phyloP scores from a whole-genome alignment of 495 filamentous ascomycete species.

The Pyronema omphalodes region DNA sequence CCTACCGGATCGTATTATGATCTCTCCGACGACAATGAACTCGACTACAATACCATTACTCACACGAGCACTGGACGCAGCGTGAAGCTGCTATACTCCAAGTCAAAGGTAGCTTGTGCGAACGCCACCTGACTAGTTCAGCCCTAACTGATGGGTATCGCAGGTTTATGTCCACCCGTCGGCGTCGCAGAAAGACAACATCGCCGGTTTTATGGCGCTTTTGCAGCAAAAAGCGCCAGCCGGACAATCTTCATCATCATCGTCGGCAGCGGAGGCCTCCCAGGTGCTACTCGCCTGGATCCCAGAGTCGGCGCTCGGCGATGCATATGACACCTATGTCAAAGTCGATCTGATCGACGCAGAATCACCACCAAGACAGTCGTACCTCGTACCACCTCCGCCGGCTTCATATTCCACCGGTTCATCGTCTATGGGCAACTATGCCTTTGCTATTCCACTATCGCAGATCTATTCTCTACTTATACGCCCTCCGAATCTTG shows the following conservation, averaged over 20 bases:
- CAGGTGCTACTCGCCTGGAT: conserved; percentile 81
- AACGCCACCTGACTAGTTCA: neutral
- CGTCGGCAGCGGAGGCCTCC: conserved; percentile 25
- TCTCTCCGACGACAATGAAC: conserved; percentile 89
- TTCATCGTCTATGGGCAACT: conserved; percentile 52
- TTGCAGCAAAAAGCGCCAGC: conserved; percentile 64
- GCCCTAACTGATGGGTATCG: conserved; percentile 3
- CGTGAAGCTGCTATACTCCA: conserved; percentile 89
- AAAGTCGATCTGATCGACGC: conserved; percentile 80
- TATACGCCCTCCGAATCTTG: conserved; percentile 77
- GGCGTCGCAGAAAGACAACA: conserved; percentile 84
- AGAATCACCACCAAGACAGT: conserved; percentile 62
- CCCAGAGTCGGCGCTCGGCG: conserved; percentile 74
- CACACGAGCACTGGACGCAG: conserved; percentile 61
- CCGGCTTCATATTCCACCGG: conserved; percentile 42
- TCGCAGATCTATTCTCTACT: conserved; percentile 78
- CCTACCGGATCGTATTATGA: conserved; percentile 89
- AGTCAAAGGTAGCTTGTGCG: conserved; percentile 56
- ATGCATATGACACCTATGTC: conserved; percentile 73
- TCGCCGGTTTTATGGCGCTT: conserved; percentile 85
- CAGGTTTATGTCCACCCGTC: conserved; percentile 96
- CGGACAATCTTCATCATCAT: conserved; percentile 30
- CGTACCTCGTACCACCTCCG: conserved; percentile 79
- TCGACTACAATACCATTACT: conserved; percentile 87
- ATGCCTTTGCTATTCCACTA: conserved; percentile 83